Evolutionary conservation across 208 protist species (phyloP), one percentile per base, ranked within the genome.

Genomic region (Wallacemonas collosoma): DNA sequence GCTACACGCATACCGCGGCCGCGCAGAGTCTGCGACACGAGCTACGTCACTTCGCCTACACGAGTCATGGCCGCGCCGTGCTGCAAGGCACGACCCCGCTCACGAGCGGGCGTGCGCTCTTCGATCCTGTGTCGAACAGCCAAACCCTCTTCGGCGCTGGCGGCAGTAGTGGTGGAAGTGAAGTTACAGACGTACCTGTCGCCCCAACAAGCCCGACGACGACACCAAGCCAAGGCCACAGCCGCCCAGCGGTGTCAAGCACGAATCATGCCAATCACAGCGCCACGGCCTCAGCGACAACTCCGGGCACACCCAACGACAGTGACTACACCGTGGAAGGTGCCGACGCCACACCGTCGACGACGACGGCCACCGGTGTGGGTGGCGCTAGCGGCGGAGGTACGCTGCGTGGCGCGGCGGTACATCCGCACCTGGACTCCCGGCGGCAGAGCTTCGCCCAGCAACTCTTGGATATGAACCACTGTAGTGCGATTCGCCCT

Each of bases 391-490:
- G 40, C 48, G 50, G 62, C n/a, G 17, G 55, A 50, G 36, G 63
- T 2, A 3, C 3, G 2, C 43, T 48, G n/a, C 58, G 26, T 3
- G 26, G 48, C 44, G 41, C 39, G n/a, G 72, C 40, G 12, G 58
- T n/a, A 2, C 3, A 60, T 35, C 26, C 50, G 2, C 47, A 77
- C n/a, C 39, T 48, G n/a, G 71, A 76, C 54, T 75, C 58, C 48
- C 60, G 60, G 3, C 36, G 43, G 6, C 60, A 51, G 43, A 51
- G 2, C 44, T 60, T 74, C 38, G 58, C 58, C 7, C 58, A 74
- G 45, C 44, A 56, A 17, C 53, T 86, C 53, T 65, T 82, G 2
- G 79, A 85, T 60, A 72, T 86, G 50, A 83, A 88, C 82, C 62
- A 48, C 50, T 82, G 73, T 76, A 79, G 71, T 71, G 75, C 66